These are phyloP conservation scores for Galerina sulciceps DNA, from an alignment of 768 basidiomycete species.

Conservation along the genomic window DNA sequence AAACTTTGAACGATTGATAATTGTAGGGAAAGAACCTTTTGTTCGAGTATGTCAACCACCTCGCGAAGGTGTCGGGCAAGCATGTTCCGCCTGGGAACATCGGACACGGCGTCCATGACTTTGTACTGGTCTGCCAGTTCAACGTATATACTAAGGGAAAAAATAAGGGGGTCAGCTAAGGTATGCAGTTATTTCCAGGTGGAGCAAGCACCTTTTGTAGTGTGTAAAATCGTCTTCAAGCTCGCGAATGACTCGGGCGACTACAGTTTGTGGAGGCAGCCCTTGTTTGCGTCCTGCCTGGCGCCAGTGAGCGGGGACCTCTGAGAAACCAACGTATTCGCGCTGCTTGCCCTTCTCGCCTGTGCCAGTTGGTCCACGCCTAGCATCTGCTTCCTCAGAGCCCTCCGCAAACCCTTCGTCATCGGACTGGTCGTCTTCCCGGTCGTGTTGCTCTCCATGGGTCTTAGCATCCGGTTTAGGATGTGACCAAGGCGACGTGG, in stretches of 20 bases:
- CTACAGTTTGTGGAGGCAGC: slow-evolving; percentile 86
- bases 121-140: slow-evolving; percentile 95
- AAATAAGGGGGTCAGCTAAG: slow-evolving; percentile 4
- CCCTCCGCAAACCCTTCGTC: slow-evolving; percentile 59
- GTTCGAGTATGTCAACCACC: slow-evolving; percentile 90
- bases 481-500: slow-evolving; percentile 15
- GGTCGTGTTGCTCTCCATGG: not conserved
- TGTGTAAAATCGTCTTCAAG: slow-evolving; percentile 95
- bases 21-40: slow-evolving; percentile 62
- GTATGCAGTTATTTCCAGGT: slow-evolving; percentile 1
- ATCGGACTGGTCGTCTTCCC: slow-evolving; percentile 29
- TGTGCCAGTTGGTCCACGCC: slow-evolving; percentile 6
- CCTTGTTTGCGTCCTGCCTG: slow-evolving; percentile 37
- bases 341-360: slow-evolving; percentile 34
- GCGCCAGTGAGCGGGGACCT: slow-evolving; percentile 33
- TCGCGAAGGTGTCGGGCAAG: slow-evolving; percentile 88
- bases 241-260: slow-evolving; percentile 81
- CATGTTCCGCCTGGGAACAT: slow-evolving; percentile 81
- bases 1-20: not conserved
- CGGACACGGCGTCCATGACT: slow-evolving; percentile 81
- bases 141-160: slow-evolving; percentile 73
- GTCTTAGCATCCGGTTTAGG: slow-evolving; percentile 1
- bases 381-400: slow-evolving; percentile 37
- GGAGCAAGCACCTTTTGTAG: slow-evolving; percentile 79
- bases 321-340: slow-evolving; percentile 29